Evolutionary conservation across 495 filamentous ascomycete species (phyloP).

Genomic region (Hypoxylon lienhwacheense): DNA sequence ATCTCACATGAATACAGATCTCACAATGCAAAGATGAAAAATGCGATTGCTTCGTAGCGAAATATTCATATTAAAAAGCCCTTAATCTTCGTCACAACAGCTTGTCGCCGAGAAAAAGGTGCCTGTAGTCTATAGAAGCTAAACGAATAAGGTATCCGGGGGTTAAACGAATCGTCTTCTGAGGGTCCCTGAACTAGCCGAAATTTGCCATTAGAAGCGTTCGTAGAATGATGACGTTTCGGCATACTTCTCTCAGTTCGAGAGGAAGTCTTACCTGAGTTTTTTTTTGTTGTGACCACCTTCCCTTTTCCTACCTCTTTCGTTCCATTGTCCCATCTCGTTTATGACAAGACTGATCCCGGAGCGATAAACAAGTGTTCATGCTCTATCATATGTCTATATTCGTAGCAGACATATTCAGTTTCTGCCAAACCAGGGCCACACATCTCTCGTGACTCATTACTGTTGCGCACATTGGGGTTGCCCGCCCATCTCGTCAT

Average conservation of each 20-base stretch:
- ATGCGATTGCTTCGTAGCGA: too few relatives aligned
- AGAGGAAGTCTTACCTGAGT: not conserved
- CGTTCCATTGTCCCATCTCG: not conserved
- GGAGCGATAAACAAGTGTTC: not conserved
- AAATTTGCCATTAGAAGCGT: not conserved
- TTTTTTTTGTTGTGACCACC: not conserved
- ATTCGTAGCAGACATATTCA: conserved; percentile 8
- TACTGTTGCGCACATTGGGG: conserved; percentile 89
- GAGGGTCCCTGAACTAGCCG: conserved; percentile 1
- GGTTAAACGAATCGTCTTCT: not conserved
- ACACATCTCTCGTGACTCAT: conserved; percentile 39
- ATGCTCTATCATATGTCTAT: conserved; percentile 9
- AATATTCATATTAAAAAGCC: not conserved
- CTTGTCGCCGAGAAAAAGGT: not conserved
- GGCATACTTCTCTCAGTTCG: not conserved
- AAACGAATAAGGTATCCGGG: conserved; percentile 11
- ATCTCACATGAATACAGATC: too few relatives aligned
- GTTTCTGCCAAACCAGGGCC: conserved; percentile 23
- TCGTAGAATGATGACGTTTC: conserved; percentile 7
- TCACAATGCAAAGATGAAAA: too few relatives aligned
- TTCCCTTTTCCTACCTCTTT: conserved; percentile 9
- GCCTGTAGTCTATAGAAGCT: conserved; percentile 22
- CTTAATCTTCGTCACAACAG: not conserved
- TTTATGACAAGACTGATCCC: conserved; percentile 6
- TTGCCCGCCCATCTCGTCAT: conserved; percentile 57